Evolutionary conservation across 2,329 filamentous ascomycete genomes (phyloP).

Genomic region (Spiromastix sp.): DNA sequence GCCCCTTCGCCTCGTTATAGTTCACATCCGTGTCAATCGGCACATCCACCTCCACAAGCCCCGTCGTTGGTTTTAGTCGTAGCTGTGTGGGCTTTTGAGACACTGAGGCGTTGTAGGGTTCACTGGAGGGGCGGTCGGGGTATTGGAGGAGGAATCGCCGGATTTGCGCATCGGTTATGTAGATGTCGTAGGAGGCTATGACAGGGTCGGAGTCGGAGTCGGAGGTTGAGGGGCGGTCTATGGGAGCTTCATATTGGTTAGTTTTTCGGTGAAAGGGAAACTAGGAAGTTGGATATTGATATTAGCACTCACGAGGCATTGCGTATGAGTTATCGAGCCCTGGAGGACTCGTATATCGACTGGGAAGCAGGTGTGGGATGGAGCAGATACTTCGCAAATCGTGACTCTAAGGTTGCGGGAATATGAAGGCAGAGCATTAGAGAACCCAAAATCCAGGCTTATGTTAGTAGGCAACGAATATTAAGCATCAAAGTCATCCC

Average conservation of each 20-base stretch:
- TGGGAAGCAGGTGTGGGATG: no score
- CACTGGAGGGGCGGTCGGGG: conserved; percentile 53
- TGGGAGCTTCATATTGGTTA: conserved; percentile 3
- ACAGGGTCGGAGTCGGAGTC: conserved; percentile 44
- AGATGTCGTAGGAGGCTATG: conserved; percentile 69
- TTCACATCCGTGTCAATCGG: conserved; percentile 61
- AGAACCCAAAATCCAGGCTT: no score
- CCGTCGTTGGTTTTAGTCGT: conserved; percentile 70
- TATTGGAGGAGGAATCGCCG: conserved; percentile 80
- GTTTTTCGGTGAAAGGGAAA: not conserved
- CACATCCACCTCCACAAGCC: conserved; percentile 88
- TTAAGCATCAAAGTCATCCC: no score
- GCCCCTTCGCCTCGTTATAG: conserved; percentile 76
- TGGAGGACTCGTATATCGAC: no score
- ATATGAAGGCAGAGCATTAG: no score
- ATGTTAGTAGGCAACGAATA: no score
- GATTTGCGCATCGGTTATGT: conserved; percentile 64
- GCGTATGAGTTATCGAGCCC: no score
- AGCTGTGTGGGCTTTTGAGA: conserved; percentile 56
- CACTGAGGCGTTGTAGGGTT: conserved; percentile 49
- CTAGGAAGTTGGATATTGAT: no score
- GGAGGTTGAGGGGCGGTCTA: not conserved
- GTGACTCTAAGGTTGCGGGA: no score
- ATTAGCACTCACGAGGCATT: conserved; percentile 6
- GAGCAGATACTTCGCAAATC: no score